phyloP scores from a whole-genome alignment of 345 rosid species.

The Bruguiera gymnorhiza region DNA sequence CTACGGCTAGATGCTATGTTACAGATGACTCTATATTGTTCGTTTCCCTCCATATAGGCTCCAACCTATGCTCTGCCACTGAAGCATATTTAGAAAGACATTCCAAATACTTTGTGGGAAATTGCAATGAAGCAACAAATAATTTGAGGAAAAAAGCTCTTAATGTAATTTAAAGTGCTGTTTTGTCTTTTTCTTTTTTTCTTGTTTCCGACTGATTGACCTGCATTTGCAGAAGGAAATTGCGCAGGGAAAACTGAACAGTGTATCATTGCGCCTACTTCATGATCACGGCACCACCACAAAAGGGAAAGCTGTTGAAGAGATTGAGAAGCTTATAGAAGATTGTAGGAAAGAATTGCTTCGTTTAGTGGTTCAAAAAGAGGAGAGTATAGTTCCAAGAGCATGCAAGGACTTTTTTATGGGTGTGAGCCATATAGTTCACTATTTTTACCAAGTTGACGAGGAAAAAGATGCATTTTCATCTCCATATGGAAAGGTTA shows the following conservation, averaged over 20 bases:
- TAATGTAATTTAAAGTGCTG: no score
- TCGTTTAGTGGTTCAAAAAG: constrained; percentile 1
- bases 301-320: constrained; percentile 4
- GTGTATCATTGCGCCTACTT: neutral
- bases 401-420: constrained; percentile 10
- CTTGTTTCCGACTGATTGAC: no score
- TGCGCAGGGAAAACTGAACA: constrained; percentile 15
- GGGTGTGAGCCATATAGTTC: constrained; percentile 3
- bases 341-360: constrained; percentile 15
- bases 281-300: neutral
- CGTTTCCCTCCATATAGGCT: no score
- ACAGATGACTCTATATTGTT: no score
- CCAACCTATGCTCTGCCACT: no score
- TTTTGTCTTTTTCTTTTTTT: no score
- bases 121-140: no score
- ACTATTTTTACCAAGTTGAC: neutral
- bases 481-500: neutral
- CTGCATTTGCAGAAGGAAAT: neutral
- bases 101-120: no score
- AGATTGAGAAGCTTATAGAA: constrained; percentile 2
- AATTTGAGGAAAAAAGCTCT: no score
- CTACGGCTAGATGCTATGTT: no score
- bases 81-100: no score
- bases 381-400: constrained; percentile 10
- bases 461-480: neutral